Conservation (phyloP, 2,329 filamentous ascomycete genomes). For the Atkinsonella texensis region DNA sequence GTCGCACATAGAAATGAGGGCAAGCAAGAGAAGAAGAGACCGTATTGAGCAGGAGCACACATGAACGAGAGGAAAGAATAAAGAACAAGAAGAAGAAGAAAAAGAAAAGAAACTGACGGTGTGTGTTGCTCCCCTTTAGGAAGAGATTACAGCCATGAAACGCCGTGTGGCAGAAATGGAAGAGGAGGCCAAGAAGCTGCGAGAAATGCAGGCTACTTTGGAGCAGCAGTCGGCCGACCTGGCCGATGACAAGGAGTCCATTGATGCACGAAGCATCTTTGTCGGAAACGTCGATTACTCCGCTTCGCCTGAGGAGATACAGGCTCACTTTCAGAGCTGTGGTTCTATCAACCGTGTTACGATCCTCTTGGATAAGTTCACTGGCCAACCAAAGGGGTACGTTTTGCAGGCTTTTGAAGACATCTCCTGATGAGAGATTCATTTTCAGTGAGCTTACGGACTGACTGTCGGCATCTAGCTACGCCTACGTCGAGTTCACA, state of each 20-base stretch:
- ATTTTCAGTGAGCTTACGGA: not conserved
- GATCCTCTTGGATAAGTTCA: slow-evolving; percentile 95
- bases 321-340: slow-evolving; percentile 95
- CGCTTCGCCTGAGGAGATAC: slow-evolving; percentile 88
- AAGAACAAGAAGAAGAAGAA: not conserved
- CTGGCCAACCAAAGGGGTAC: slow-evolving; percentile 97
- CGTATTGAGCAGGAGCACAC: not conserved
- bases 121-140: slow-evolving; percentile 25
- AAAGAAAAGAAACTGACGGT: slow-evolving; percentile 19
- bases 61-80: not conserved
- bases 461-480: slow-evolving; percentile 41
- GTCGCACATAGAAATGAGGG: not conserved
- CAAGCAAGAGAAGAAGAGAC: not conserved
- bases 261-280: slow-evolving; percentile 92
- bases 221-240: slow-evolving; percentile 77
- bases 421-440: not conserved
- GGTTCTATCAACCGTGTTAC: slow-evolving; percentile 97
- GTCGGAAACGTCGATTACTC: slow-evolving; percentile 98
- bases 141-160: slow-evolving; percentile 85
- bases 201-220: slow-evolving; percentile 76
- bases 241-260: slow-evolving; percentile 87
- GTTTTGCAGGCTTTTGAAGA: not conserved
- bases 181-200: slow-evolving; percentile 73
- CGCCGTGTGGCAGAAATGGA: slow-evolving; percentile 80
- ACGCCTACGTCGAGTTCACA: slow-evolving; percentile 97